phyloP scores from a whole-genome alignment of 1,284 basidiomycete species.

The Athelia sp. region DNA sequence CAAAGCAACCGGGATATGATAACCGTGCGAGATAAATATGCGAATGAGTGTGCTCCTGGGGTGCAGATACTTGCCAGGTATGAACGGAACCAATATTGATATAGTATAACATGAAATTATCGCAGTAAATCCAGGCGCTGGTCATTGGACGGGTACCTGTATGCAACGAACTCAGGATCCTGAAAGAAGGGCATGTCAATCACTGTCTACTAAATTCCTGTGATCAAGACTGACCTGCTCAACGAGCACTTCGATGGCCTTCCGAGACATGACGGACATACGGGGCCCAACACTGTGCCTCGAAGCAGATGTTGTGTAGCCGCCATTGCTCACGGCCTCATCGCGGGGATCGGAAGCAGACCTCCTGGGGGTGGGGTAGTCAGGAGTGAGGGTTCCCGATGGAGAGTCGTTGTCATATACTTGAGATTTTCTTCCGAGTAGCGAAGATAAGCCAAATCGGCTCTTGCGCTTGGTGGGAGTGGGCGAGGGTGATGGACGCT shows the following conservation, averaged over 20 bases:
- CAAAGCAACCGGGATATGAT: not conserved
- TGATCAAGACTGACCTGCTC: constrained; percentile 37
- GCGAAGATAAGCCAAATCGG: constrained; percentile 57
- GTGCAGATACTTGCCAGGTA: constrained; percentile 3
- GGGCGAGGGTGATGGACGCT: constrained; percentile 8
- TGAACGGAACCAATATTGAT: not conserved
- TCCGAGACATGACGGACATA: constrained; percentile 60
- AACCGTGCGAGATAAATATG: not conserved
- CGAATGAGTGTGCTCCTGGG: not conserved
- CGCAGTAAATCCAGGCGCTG: constrained; percentile 56
- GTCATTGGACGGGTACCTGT: constrained; percentile 75
- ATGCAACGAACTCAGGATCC: constrained; percentile 76
- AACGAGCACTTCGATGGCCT: constrained; percentile 70
- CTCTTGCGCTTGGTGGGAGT: constrained; percentile 59
- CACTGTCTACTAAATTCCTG: not conserved
- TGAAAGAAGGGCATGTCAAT: not conserved
- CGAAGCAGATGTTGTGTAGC: constrained; percentile 38
- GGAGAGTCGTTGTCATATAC: constrained; percentile 30
- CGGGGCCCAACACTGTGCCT: constrained; percentile 41
- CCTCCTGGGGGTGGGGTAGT: constrained; percentile 38
- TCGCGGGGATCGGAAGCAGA: constrained; percentile 41
- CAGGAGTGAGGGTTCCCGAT: constrained; percentile 31
- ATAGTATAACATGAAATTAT: constrained; percentile 19
- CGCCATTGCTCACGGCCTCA: constrained; percentile 30
- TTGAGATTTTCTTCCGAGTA: constrained; percentile 58